Conservation (phyloP, 2,329 filamentous ascomycete genomes). For the Aspergillus sp. region DNA sequence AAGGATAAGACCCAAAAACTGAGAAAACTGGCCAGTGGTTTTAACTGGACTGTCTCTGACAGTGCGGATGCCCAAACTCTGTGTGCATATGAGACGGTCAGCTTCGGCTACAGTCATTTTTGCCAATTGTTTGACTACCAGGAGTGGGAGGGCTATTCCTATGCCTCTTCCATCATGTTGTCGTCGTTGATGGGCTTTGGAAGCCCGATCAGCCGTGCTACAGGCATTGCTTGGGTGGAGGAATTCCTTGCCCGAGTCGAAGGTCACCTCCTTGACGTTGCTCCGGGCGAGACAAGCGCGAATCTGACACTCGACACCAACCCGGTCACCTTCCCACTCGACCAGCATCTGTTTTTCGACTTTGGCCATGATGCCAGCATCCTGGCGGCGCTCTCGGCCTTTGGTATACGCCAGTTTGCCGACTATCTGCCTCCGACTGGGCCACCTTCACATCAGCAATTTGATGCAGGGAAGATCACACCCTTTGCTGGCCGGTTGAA, state of each 20-base stretch:
- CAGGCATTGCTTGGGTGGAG: constrained; percentile 71
- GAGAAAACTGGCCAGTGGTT: constrained; percentile 51
- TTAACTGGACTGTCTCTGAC: constrained; percentile 64
- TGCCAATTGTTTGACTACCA: constrained; percentile 72
- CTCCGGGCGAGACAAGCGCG: constrained; percentile 40
- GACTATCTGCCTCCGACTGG: constrained; percentile 54
- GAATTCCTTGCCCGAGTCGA: constrained; percentile 68
- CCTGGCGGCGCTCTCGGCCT: constrained; percentile 66
- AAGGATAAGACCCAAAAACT: constrained; percentile 62
- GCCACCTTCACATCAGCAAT: constrained; percentile 49
- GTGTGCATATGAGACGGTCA: constrained; percentile 76
- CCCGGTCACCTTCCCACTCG: constrained; percentile 66
- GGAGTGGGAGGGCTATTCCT: constrained; percentile 72
- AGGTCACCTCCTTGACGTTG: constrained; percentile 18
- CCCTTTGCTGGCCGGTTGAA: constrained; percentile 72
- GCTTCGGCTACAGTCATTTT: constrained; percentile 71
- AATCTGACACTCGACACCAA: constrained; percentile 48
- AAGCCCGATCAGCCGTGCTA: constrained; percentile 64
- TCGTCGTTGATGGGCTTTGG: constrained; percentile 61
- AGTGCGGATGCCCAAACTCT: constrained; percentile 67
- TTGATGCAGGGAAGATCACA: constrained; percentile 65
- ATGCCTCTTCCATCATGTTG: constrained; percentile 66
- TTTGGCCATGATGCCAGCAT: constrained; percentile 78
- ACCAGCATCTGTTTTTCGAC: constrained; percentile 73
- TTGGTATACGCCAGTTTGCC: constrained; percentile 68